phyloP scores from a whole-genome alignment of 768 basidiomycete species.

The Leucosporidium creatinivorum region DNA sequence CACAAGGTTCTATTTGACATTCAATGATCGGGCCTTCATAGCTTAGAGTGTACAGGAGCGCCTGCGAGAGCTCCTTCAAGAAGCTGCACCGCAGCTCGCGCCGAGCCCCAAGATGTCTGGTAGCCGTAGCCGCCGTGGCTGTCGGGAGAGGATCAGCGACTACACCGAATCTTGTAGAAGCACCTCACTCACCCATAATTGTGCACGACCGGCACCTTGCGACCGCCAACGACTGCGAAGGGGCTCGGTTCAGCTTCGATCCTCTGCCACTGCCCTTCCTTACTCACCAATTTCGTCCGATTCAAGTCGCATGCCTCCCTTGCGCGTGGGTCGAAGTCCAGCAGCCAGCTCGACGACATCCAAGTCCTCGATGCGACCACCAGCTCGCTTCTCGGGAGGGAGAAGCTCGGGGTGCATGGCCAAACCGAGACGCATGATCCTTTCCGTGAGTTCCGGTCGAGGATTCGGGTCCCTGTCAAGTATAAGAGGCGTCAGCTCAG shows the following conservation, averaged over 20 bases:
- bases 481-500: background rate
- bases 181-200: constrained; percentile 52
- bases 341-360: constrained; percentile 48
- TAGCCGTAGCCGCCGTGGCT: constrained; percentile 62
- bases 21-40: too few species aligned
- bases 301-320: constrained; percentile 61
- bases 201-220: constrained; percentile 51
- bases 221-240: constrained; percentile 20
- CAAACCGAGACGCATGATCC: constrained; percentile 26
- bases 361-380: constrained; percentile 42
- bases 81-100: constrained; percentile 49
- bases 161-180: background rate
- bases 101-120: constrained; percentile 61
- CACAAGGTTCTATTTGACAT: too few species aligned
- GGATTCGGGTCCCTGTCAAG: constrained; percentile 22
- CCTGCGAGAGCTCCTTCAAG: background rate
- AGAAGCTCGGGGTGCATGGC: constrained; percentile 24
- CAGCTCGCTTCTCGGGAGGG: constrained; percentile 20
- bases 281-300: constrained; percentile 44
- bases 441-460: constrained; percentile 8
- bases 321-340: constrained; percentile 61
- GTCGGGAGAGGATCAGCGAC: background rate
- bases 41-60: too few species aligned
- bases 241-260: background rate
- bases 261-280: constrained; percentile 1